Base-by-base conservation (phyloP, 2,329 filamentous ascomycete genomes). In the Leptographium lundbergii region DNA sequence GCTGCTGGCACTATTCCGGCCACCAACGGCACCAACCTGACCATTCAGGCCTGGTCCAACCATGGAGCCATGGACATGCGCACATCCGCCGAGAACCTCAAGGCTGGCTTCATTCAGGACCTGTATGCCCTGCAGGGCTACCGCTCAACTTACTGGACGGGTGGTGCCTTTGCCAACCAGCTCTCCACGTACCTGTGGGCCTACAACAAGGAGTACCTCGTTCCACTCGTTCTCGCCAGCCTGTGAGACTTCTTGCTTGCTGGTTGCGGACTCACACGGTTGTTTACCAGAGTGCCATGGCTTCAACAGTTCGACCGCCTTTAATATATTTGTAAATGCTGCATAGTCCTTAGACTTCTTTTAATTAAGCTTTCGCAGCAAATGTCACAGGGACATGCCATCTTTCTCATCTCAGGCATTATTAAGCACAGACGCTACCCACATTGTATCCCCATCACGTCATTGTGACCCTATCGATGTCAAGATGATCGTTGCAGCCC, bases 121-220 rank as follows among this genome's bases (percentile, higher is more conserved):
- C 62, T 71, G 45, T 71, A 73, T 45, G 67, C 64, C 0, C 64
- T 75, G 24, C 73, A 76, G 64, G 73, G 73, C 3, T 61, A 66
- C 39, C 64, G 67, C 11, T 69, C 66, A 19, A 77, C 73, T 1
- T 76, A 67, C 65, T 75, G 70, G 58, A 73, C 74, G 0, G 73
- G 71, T 0, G 71, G 63, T 4, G 67, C 69, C 1, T 72, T 67
- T 60, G 58, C 66, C 6, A 64, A 64, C 24, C 67, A 72, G 56
- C 70, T 70, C 53, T 65, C 68, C 39, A 65, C 69, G 1, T 64
- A 68, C 6, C 39, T 72, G 17, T 73, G 70, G 71, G 65, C 66
- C 22, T 70, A 66, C 60, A 70, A 61, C 54, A 11, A 29, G 17
- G 60, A 59, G 42, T 61, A 61, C 51, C 54, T 61, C 4, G 57